A percentile compares a stretch with the other conserved stretches of the same genome.
Conservation (phyloP, 1,284 basidiomycete species). For the Gymnopus androsaceus region DNA sequence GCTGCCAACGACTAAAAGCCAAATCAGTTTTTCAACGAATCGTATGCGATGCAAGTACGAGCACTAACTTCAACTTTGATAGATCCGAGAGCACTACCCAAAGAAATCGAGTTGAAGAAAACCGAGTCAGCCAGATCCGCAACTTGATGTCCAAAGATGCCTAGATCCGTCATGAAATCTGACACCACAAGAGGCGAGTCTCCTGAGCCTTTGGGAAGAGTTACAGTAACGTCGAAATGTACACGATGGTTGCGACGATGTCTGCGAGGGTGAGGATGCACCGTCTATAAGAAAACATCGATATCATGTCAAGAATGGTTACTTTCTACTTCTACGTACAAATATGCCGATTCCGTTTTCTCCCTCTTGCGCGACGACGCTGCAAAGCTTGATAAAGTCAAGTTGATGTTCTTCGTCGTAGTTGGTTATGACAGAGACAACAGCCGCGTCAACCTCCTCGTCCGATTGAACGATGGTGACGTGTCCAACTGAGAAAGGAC, state of each 20-base stretch:
- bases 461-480: slow-evolving; percentile 34
- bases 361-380: slow-evolving; percentile 27
- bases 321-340: slow-evolving; percentile 35
- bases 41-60: neutral
- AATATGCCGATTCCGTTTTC: slow-evolving; percentile 45
- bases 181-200: slow-evolving; percentile 29
- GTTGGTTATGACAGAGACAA: slow-evolving; percentile 34
- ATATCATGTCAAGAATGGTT: neutral
- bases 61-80: slow-evolving; percentile 33
- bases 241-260: slow-evolving; percentile 19
- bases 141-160: slow-evolving; percentile 34
- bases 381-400: slow-evolving; percentile 38
- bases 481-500: slow-evolving; percentile 31
- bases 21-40: neutral
- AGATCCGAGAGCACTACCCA: slow-evolving; percentile 26
- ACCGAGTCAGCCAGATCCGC: slow-evolving; percentile 32
- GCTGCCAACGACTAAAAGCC: slow-evolving; percentile 39
- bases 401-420: slow-evolving; percentile 30
- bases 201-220: slow-evolving; percentile 30
- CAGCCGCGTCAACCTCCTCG: slow-evolving; percentile 28
- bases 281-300: neutral
- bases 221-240: slow-evolving; percentile 33
- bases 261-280: neutral
- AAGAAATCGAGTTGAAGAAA: slow-evolving; percentile 33
- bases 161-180: slow-evolving; percentile 33